phyloP scores from a whole-genome alignment of 805 yeast genomes.

The Sugiyamaella lignohabitans region DNA sequence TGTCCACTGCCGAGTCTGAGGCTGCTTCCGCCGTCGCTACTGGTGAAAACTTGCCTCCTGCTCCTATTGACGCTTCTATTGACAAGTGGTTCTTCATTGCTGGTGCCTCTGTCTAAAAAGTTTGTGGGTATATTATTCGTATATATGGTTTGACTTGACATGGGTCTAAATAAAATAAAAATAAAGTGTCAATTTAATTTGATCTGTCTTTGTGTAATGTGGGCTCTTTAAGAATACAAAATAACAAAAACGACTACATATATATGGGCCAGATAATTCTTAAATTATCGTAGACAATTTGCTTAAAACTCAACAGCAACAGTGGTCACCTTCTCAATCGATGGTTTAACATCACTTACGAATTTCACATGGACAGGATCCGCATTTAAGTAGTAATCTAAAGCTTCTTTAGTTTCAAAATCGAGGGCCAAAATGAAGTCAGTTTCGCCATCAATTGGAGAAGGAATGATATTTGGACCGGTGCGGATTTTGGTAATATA shows the following conservation, averaged over 20 bases:
- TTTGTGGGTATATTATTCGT: not conserved
- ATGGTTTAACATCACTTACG: not conserved
- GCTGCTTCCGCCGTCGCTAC: constrained; percentile 42
- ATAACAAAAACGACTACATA: too few relatives aligned
- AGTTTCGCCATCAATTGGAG: not conserved
- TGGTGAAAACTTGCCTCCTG: constrained; percentile 69
- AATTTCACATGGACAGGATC: not conserved
- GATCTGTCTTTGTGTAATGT: too few relatives aligned
- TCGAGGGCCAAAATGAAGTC: not conserved
- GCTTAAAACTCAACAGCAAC: not conserved
- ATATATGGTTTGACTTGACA: not conserved
- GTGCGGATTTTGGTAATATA: not conserved
- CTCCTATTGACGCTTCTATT: constrained; percentile 91
- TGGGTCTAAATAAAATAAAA: too few relatives aligned
- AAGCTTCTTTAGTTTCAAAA: not conserved
- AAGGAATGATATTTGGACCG: not conserved
- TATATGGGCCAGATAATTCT: too few relatives aligned
- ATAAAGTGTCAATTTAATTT: too few relatives aligned
- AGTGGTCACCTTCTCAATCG: not conserved
- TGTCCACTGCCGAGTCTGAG: constrained; percentile 50
- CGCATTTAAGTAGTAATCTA: not conserved
- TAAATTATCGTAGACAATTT: too few relatives aligned
- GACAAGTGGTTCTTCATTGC: constrained; percentile 98
- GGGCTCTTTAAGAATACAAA: too few relatives aligned
- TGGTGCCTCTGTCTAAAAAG: constrained; percentile 31